These are phyloP conservation scores for Herpetomonas samuelpessoai DNA, from an alignment of 208 protist genomes.

Conservation along the genomic window DNA sequence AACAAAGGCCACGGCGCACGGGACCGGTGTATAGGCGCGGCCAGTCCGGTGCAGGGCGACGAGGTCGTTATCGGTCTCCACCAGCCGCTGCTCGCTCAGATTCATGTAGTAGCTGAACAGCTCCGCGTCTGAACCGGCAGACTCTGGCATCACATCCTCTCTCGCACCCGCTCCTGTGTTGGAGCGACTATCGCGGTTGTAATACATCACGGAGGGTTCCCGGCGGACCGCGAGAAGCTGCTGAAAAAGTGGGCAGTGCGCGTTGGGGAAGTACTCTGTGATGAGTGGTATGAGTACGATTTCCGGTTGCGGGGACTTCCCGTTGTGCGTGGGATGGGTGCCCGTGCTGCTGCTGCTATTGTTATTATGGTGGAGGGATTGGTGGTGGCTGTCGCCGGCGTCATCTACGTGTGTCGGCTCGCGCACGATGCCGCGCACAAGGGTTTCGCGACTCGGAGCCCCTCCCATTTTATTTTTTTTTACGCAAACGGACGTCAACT, in stretches of 20 bases:
- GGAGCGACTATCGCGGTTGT: conserved; percentile 38
- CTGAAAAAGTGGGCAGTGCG: conserved; percentile 39
- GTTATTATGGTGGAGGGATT: neutral
- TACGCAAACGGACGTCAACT: neutral
- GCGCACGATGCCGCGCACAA: conserved; percentile 40
- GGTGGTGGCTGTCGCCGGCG: neutral
- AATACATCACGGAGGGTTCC: conserved; percentile 34
- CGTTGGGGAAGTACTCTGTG: conserved; percentile 55
- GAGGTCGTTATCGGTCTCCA: conserved; percentile 64
- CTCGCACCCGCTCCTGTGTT: conserved; percentile 9
- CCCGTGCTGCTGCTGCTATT: conserved; percentile 5
- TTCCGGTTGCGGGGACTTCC: conserved; percentile 21
- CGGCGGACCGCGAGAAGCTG: conserved; percentile 43
- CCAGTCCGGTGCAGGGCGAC: conserved; percentile 39
- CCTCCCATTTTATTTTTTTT: conserved; percentile 32
- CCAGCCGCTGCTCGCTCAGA: conserved; percentile 45
- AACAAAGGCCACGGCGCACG: conserved; percentile 61
- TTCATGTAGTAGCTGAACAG: conserved; percentile 66
- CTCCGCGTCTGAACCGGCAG: conserved; percentile 30
- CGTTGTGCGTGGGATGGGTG: conserved; percentile 1
- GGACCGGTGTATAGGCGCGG: conserved; percentile 50
- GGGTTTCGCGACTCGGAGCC: conserved; percentile 50
- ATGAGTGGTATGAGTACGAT: conserved; percentile 64
- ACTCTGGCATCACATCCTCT: conserved; percentile 19
- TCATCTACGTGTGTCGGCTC: conserved; percentile 20